Base-by-base conservation (phyloP, 2,329 filamentous ascomycete genomes). In the Fusarium anthophilum region DNA sequence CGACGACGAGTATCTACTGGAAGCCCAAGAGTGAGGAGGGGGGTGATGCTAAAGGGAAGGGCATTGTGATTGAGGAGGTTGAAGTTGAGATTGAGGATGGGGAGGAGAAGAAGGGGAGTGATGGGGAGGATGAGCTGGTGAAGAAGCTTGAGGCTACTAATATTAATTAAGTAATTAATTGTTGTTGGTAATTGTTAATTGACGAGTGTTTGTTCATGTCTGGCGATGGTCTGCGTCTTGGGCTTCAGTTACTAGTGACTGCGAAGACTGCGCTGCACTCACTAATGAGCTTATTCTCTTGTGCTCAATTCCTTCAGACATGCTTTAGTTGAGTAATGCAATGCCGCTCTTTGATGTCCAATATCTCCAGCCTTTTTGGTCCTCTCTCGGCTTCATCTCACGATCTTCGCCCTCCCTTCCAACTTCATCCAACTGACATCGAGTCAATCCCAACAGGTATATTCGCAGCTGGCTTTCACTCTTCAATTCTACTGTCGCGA, bases 1-100 rank as follows among this genome's bases (percentile, higher is more conserved):
- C 73, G 2, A 77, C 73, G 24, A 80, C 79, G 20, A 70, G 59
- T 44, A 76, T 80, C 11, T 80, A 79, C 54, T 80, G 78, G 76
- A 75, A 63, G 37, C 70, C 66, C 0, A 37, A 8, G 20, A 9
- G 17, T n/a, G 44, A 37, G 37, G 58, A 53, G 38, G 24, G 44
- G 15, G 43, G n/a, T 9, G 24, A 62, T 2, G 43, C 7, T 8
- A 50, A 51, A 18, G 35, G 8, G 2, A 48, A 64, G 57, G 58
- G 44, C n/a, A 35, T 50, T 45, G 57, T 20, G 9, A 22, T 45
- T 22, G 28, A 39, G 10, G 51, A 64, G 51, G 37, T 45, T 17
- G 51, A 64, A 43, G 37, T 48, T 17, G 51, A 39, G 32, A 18
- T 45, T 38, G 18, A 24, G 14, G 15, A 39, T 54, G n/a, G 57